phyloP scores from a whole-genome alignment of 441 rosid species.

The Erysimum cheiri region DNA sequence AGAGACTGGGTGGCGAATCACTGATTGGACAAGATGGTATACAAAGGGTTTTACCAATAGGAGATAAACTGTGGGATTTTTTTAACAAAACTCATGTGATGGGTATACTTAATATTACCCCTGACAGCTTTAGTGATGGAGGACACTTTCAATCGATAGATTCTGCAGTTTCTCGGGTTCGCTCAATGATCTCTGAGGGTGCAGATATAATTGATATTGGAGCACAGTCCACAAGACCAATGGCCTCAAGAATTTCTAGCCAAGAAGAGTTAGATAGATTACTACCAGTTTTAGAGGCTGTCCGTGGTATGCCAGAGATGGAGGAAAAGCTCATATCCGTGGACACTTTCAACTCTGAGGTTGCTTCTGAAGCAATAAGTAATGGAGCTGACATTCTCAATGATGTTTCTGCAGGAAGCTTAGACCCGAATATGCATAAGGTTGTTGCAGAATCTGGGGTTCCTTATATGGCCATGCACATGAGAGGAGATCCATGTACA shows the following conservation, averaged over 20 bases:
- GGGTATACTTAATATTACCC: slow-evolving; percentile 94
- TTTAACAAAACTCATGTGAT: slow-evolving; percentile 68
- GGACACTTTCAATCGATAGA: slow-evolving; percentile 72
- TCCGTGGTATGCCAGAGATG: slow-evolving; percentile 80
- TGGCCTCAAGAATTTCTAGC: slow-evolving; percentile 67
- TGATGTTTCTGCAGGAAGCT: slow-evolving; percentile 84
- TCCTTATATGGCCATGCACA: slow-evolving; percentile 90
- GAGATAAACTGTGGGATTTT: slow-evolving; percentile 83
- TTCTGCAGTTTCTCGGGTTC: slow-evolving; percentile 76
- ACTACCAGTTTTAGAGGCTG: slow-evolving; percentile 76
- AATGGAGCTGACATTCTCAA: slow-evolving; percentile 86
- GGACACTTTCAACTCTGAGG: slow-evolving; percentile 88
- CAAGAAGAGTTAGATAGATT: slow-evolving; percentile 78
- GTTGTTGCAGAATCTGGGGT: slow-evolving; percentile 72
- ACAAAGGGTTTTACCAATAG: slow-evolving; percentile 80
- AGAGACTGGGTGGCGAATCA: slow-evolving; percentile 78
- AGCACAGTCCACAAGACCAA: slow-evolving; percentile 93
- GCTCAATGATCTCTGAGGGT: slow-evolving; percentile 72
- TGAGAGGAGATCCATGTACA: slow-evolving; percentile 91
- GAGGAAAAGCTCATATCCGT: slow-evolving; percentile 79
- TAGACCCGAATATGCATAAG: slow-evolving; percentile 74
- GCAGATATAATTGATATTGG: slow-evolving; percentile 90
- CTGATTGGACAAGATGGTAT: slow-evolving; percentile 77
- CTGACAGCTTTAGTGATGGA: slow-evolving; percentile 97
- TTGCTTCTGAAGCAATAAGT: slow-evolving; percentile 82